Percentiles rank a stretch among this genome's conserved stretches.
Conservation (phyloP, 352 stramenopile genomes). For the Pythium monospermum region DNA sequence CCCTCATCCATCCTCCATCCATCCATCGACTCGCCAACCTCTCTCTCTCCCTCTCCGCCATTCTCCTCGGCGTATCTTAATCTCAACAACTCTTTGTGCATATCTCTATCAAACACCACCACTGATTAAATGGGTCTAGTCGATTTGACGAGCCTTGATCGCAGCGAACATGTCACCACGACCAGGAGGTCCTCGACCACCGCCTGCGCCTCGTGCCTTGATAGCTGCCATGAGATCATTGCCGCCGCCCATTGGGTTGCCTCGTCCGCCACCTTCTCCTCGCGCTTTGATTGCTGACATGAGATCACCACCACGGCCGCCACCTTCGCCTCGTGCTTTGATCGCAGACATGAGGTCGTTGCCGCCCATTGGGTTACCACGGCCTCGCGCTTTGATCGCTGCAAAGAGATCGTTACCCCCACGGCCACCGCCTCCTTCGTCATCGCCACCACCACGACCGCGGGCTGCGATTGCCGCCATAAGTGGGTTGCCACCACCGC, state of each 20-base stretch:
- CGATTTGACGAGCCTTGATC: conserved; percentile 50
- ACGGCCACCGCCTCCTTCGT: conserved; percentile 9
- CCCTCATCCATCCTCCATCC: background rate
- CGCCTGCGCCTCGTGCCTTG: conserved; percentile 15
- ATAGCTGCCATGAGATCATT: conserved; percentile 25
- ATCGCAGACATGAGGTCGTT: conserved; percentile 25
- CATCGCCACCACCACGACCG: too few species aligned
- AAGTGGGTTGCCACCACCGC: conserved; percentile 22
- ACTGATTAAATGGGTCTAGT: conserved; percentile 12
- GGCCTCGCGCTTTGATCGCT: conserved; percentile 20
- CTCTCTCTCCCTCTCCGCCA: too few species aligned
- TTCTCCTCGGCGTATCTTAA: background rate
- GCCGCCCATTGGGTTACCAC: conserved; percentile 14
- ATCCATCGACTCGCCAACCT: background rate
- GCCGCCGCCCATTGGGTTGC: conserved; percentile 20
- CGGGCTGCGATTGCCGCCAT: conserved; percentile 25
- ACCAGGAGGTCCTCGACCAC: conserved; percentile 13
- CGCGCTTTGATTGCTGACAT: conserved; percentile 63
- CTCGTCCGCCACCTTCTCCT: conserved; percentile 26
- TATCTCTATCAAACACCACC: conserved; percentile 17
- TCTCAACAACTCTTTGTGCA: conserved; percentile 15
- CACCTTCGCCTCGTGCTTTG: conserved; percentile 16
- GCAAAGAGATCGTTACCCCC: conserved; percentile 19
- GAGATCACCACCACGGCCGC: conserved; percentile 30
- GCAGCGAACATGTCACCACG: too few species aligned